Conservation (phyloP, 176 grass and related monocot species). For the sorghum (Sorghum bicolor) region DNA sequence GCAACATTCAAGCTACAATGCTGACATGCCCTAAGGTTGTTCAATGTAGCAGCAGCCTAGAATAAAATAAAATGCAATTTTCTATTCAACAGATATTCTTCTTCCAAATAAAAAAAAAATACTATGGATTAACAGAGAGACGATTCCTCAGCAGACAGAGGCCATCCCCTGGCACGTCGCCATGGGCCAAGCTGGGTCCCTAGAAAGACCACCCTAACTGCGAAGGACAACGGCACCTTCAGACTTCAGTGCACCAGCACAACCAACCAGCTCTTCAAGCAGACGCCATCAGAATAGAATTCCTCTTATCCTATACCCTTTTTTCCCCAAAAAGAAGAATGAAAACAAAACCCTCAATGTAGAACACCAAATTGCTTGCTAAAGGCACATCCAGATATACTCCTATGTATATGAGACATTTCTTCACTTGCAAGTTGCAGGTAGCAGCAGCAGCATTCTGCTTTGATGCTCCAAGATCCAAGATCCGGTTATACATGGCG, state of each 20-base stretch:
- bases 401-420: conserved; percentile 28
- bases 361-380: background rate
- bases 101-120: background rate
- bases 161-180: background rate
- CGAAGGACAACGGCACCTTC: background rate
- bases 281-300: background rate
- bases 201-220: conserved; percentile 4
- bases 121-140: background rate
- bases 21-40: background rate
- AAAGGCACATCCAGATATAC: background rate
- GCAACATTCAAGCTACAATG: background rate
- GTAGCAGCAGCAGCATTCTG: background rate
- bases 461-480: conserved; percentile 7
- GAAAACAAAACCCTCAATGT: background rate
- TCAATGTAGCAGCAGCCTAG: background rate
- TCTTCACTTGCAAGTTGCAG: conserved; percentile 8
- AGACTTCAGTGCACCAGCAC: background rate
- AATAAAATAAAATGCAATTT: background rate
- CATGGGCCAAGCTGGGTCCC: conserved; percentile 11
- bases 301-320: too few species aligned
- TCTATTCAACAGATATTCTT: background rate
- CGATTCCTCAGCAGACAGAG: background rate
- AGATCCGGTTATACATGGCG: background rate
- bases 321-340: background rate
- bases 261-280: conserved; percentile 5